Conservation (phyloP, 192 early-diverging fungal species). For the Backusella parvicylindrica region DNA sequence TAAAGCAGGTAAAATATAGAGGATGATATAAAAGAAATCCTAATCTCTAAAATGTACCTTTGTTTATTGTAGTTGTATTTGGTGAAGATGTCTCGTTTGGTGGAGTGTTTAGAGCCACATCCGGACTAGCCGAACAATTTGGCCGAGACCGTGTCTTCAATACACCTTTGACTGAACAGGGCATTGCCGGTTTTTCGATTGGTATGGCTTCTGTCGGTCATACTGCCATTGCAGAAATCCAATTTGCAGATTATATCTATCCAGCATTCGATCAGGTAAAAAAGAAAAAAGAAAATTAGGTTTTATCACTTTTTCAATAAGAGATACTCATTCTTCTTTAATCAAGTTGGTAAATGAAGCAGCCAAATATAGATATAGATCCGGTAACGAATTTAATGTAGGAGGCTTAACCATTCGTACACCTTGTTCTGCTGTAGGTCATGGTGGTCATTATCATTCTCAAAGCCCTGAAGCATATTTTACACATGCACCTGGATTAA, state of each 20-base stretch:
- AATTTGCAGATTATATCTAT: conserved; percentile 98
- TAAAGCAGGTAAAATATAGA: conserved; percentile 54
- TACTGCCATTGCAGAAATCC: conserved; percentile 97
- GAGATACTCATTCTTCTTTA: no score
- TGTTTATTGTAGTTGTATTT: conserved; percentile 68
- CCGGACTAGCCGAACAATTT: conserved; percentile 87
- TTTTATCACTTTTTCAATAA: no score
- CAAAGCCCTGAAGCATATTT: conserved; percentile 94
- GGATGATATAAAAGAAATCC: not conserved
- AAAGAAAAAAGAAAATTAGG: not conserved
- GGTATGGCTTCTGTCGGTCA: conserved; percentile 93
- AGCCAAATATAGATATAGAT: conserved; percentile 94
- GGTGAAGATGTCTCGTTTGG: conserved; percentile 98
- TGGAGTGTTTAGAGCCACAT: conserved; percentile 94
- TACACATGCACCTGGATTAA: conserved; percentile 91
- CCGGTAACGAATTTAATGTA: conserved; percentile 87
- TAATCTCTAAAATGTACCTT: no score
- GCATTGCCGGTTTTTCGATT: conserved; percentile 92
- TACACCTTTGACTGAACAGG: conserved; percentile 94
- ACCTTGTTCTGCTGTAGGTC: conserved; percentile 92
- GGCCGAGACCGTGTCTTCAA: conserved; percentile 94
- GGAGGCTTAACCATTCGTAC: conserved; percentile 89
- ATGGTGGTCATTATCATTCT: conserved; percentile 96
- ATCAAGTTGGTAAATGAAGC: conserved; percentile 96
- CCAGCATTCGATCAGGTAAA: conserved; percentile 94